Percentiles rank a stretch among this genome's conserved stretches.
Evolutionary conservation across 768 basidiomycete genomes (phyloP).

Genomic region (Udeniomyces megalosporus): DNA sequence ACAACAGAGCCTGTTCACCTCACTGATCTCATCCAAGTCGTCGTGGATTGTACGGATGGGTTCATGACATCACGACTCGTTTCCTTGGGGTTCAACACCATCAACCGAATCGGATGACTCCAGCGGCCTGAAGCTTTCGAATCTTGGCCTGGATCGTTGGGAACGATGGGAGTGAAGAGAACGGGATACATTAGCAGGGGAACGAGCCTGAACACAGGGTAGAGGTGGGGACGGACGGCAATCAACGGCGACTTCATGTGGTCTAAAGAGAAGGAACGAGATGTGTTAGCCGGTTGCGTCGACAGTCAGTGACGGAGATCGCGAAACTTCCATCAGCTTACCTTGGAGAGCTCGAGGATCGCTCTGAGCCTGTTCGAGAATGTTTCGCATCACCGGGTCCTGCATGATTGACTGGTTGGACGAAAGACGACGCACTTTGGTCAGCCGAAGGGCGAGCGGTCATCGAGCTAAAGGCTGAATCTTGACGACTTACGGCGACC

Average conservation of each 20-base stretch:
- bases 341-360: conserved; percentile 81
- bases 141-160: conserved; percentile 52
- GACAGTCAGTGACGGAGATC: no score
- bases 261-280: conserved; percentile 30
- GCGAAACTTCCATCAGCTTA: conserved; percentile 60
- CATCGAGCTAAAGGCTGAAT: background rate
- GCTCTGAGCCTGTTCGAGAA: conserved; percentile 80
- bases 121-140: conserved; percentile 75
- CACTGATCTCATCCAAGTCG: no score
- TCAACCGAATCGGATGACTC: conserved; percentile 45
- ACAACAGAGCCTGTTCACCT: background rate
- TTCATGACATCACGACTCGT: no score
- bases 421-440: background rate
- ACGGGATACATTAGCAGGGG: background rate
- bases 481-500: conserved; percentile 34
- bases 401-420: conserved; percentile 15
- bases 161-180: background rate
- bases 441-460: no score
- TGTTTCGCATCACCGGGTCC: conserved; percentile 56
- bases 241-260: conserved; percentile 10
- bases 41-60: no score
- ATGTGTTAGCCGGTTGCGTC: no score
- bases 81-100: background rate
- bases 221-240: background rate
- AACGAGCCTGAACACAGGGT: no score